phyloP scores from a whole-genome alignment of 164 flowering plant species.

The Hamamelis virginiana region DNA sequence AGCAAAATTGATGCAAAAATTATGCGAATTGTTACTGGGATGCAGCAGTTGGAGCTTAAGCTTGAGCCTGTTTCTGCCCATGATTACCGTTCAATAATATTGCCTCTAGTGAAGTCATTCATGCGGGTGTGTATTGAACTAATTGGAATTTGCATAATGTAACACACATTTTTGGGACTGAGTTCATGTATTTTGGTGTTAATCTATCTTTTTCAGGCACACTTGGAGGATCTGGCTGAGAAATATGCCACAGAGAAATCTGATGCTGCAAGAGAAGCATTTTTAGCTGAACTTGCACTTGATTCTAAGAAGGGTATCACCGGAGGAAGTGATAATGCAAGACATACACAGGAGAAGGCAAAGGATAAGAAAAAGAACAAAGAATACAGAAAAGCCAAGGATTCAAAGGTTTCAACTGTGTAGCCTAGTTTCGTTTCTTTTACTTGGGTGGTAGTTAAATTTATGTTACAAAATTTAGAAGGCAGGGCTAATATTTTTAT shows the following conservation, averaged over 20 bases:
- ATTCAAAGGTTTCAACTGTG: conserved; percentile 58
- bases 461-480: conserved; percentile 4
- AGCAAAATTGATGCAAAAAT: conserved; percentile 89
- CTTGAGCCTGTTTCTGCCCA: conserved; percentile 62
- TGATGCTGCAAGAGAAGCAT: conserved; percentile 97
- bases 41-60: conserved; percentile 83
- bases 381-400: conserved; percentile 67
- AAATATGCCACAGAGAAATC: conserved; percentile 94
- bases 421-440: conserved; percentile 14
- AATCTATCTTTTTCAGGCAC: conserved; percentile 53
- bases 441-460: not conserved
- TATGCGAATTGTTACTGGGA: conserved; percentile 60
- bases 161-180: conserved; percentile 1
- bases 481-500: conserved; percentile 18
- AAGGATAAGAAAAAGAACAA: conserved; percentile 87
- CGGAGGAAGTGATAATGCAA: conserved; percentile 55
- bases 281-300: conserved; percentile 90
- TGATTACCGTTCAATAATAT: conserved; percentile 73
- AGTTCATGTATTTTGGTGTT: conserved; percentile 6
- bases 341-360: conserved; percentile 56
- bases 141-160: not conserved
- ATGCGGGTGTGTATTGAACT: conserved; percentile 58
- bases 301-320: conserved; percentile 60
- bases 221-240: conserved; percentile 86
- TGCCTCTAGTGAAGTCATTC: conserved; percentile 77